These are phyloP conservation scores for Fusarium zealandicum DNA, from an alignment of 2,329 filamentous ascomycete genomes.

Conservation along the genomic window DNA sequence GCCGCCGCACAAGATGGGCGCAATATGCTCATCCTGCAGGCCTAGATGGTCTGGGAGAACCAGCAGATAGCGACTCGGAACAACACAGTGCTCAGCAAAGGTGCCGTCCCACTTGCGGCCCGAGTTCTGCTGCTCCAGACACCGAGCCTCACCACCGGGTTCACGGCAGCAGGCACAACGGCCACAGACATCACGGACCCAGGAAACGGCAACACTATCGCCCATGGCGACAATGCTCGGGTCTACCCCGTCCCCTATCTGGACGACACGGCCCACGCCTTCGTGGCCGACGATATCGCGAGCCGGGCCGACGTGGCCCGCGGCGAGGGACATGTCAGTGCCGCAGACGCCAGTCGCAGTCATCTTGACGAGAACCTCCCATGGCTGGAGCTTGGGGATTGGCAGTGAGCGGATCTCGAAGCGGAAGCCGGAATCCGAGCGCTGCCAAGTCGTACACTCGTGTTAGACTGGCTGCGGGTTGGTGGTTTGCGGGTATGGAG, in stretches of 20 bases:
- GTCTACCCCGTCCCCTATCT: slow-evolving; percentile 11
- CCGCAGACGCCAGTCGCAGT: slow-evolving; percentile 30
- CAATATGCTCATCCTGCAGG: slow-evolving; percentile 46
- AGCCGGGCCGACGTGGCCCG: slow-evolving; percentile 24
- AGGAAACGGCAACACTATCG: slow-evolving; percentile 24
- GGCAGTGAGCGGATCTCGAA: slow-evolving; percentile 9
- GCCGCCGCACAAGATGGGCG: slow-evolving; percentile 53
- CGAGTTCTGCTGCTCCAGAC: slow-evolving; percentile 44
- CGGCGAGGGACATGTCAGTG: slow-evolving; percentile 30
- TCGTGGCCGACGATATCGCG: slow-evolving; percentile 31
- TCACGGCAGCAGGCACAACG: slow-evolving; percentile 46
- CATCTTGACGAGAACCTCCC: slow-evolving; percentile 26
- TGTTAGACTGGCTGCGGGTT: neutral
- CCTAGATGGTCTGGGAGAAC: slow-evolving; percentile 36
- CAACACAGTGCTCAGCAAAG: slow-evolving; percentile 50
- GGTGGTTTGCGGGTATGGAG: neutral
- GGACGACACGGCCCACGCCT: slow-evolving; percentile 23
- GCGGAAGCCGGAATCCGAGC: neutral
- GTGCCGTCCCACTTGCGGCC: slow-evolving; percentile 48
- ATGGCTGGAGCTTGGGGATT: slow-evolving; percentile 11
- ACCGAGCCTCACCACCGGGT: slow-evolving; percentile 47
- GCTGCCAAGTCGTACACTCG: neutral
- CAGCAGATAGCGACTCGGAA: slow-evolving; percentile 46
- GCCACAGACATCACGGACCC: slow-evolving; percentile 43
- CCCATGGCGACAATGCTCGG: neutral